These are phyloP conservation scores for Teratosphaeria epicoccoides DNA, from an alignment of 2,329 filamentous ascomycete genomes.

Conservation along the genomic window DNA sequence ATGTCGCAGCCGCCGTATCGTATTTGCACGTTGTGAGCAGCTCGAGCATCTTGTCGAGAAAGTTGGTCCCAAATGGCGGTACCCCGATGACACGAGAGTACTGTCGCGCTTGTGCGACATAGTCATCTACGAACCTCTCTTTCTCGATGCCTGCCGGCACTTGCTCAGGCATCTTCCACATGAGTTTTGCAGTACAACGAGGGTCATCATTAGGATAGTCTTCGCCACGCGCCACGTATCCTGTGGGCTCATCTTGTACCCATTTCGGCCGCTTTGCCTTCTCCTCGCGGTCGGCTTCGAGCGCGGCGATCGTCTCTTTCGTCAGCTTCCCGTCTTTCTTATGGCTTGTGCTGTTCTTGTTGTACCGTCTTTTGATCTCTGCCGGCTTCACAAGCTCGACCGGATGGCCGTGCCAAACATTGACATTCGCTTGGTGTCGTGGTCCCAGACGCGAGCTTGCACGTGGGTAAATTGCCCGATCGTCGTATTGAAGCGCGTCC, in stretches of 20 bases:
- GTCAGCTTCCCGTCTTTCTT: conserved; percentile 68
- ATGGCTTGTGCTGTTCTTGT: conserved; percentile 45
- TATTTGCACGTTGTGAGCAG: conserved; percentile 63
- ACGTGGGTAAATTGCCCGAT: conserved; percentile 83
- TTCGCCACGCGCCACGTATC: conserved; percentile 75
- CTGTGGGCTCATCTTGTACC: conserved; percentile 81
- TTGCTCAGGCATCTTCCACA: conserved; percentile 57
- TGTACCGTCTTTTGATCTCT: conserved; percentile 69
- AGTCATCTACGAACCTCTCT: conserved; percentile 59
- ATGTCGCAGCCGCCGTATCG: conserved; percentile 58
- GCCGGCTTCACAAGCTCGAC: conserved; percentile 84
- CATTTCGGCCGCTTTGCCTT: conserved; percentile 80
- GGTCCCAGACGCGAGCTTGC: conserved; percentile 87
- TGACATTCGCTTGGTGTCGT: conserved; percentile 78
- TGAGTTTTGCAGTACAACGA: conserved; percentile 60
- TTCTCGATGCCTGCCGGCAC: conserved; percentile 27
- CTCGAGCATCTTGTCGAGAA: conserved; percentile 72
- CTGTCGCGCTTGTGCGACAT: conserved; percentile 59
- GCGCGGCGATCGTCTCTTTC: conserved; percentile 67
- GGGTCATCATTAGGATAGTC: conserved; percentile 64
- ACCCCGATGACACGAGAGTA: conserved; percentile 60
- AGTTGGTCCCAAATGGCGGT: conserved; percentile 67
- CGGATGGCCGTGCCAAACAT: conserved; percentile 73
- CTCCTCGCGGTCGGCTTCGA: conserved; percentile 71
- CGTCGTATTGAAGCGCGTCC: conserved; percentile 92